Evolutionary conservation across 2,329 filamentous ascomycete species (phyloP).

Genomic region (Colletotrichum tofieldiae): DNA sequence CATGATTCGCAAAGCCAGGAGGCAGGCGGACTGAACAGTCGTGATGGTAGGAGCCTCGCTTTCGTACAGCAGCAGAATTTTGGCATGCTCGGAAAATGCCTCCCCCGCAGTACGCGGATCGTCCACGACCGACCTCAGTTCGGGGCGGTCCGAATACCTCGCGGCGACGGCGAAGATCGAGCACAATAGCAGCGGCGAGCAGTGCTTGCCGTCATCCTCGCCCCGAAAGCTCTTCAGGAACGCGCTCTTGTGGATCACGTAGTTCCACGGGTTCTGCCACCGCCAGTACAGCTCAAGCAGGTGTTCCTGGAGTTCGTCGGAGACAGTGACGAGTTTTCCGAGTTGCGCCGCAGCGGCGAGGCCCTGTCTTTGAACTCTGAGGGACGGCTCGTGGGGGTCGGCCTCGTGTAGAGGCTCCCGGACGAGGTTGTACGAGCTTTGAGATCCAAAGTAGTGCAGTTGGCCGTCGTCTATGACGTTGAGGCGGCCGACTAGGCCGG

Average conservation of each 20-base stretch:
- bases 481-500: constrained; percentile 37
- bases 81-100: constrained; percentile 45
- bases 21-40: constrained; percentile 46
- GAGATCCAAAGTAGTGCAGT: constrained; percentile 48
- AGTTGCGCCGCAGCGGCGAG: constrained; percentile 40
- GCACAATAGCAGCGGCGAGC: constrained; percentile 45
- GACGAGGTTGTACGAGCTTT: constrained; percentile 46
- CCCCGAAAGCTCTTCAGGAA: constrained; percentile 44
- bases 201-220: constrained; percentile 38
- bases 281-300: constrained; percentile 48
- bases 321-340: constrained; percentile 31
- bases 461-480: constrained; percentile 45
- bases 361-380: constrained; percentile 34
- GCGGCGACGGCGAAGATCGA: constrained; percentile 46
- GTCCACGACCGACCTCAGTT: constrained; percentile 42
- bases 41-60: constrained; percentile 46
- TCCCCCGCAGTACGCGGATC: constrained; percentile 46
- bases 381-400: constrained; percentile 22
- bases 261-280: constrained; percentile 50
- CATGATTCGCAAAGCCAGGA: constrained; percentile 45
- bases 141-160: constrained; percentile 46
- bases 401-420: constrained; percentile 2
- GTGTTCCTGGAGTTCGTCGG: constrained; percentile 46
- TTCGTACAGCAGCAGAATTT: constrained; percentile 46
- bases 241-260: constrained; percentile 45